phyloP scores from a whole-genome alignment of 2,329 filamentous ascomycete genomes.

The Nemania bipapillata region DNA sequence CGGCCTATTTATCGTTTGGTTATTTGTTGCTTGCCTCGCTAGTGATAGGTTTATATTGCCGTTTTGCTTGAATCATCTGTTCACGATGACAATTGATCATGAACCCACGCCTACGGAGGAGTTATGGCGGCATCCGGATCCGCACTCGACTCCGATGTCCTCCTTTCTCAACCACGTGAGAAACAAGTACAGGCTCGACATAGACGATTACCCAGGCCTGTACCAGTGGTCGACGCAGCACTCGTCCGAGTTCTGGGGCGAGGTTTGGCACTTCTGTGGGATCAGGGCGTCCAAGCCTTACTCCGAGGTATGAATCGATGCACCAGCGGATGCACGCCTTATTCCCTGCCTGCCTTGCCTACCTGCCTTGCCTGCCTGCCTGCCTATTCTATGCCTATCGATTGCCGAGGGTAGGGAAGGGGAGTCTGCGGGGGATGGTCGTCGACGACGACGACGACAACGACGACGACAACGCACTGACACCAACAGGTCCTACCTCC shows the following conservation, averaged over 20 bases:
- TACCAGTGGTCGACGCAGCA: constrained; percentile 86
- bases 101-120: constrained; percentile 58
- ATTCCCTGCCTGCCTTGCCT: too few relatives aligned
- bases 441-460: too few relatives aligned
- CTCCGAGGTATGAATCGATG: constrained; percentile 60
- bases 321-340: neutral
- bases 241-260: constrained; percentile 81
- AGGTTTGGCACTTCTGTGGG: constrained; percentile 84
- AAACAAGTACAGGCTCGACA: constrained; percentile 69
- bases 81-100: constrained; percentile 42
- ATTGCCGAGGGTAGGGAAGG: too few relatives aligned
- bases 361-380: too few relatives aligned
- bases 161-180: constrained; percentile 77
- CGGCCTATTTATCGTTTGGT: too few relatives aligned
- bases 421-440: too few relatives aligned
- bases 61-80: neutral
- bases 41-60: too few relatives aligned
- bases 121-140: constrained; percentile 77
- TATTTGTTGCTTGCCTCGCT: too few relatives aligned
- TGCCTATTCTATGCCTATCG: too few relatives aligned
- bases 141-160: constrained; percentile 75
- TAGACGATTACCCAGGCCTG: constrained; percentile 77
- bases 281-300: constrained; percentile 75
- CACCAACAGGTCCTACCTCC: constrained; percentile 71
- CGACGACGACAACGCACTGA: constrained; percentile 31